Percentiles rank a stretch among this genome's conserved stretches.
These are phyloP conservation scores for Penicillium sp. DNA, from an alignment of 2,329 filamentous ascomycete species.

Conservation along the genomic window DNA sequence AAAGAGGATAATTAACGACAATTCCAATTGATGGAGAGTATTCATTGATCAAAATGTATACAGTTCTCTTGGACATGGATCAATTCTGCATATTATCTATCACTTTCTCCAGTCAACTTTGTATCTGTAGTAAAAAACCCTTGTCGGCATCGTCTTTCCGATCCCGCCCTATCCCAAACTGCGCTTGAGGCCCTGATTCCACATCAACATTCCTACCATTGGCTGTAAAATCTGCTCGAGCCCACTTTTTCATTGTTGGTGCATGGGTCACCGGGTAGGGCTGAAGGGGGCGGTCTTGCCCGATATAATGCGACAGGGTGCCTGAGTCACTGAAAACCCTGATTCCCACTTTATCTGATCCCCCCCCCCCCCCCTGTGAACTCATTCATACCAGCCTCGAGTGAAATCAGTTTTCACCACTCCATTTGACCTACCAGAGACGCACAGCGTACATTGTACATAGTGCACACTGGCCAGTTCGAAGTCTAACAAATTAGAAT, in stretches of 20 bases:
- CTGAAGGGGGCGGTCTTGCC: slow-evolving; percentile 5
- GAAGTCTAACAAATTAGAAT: not conserved
- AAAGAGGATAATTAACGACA: not conserved
- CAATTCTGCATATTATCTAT: too few relatives aligned
- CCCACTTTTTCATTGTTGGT: not conserved
- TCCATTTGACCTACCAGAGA: too few relatives aligned
- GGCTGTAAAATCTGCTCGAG: not conserved
- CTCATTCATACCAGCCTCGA: not conserved
- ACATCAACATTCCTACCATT: not conserved
- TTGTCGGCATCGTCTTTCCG: not conserved
- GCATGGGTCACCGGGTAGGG: slow-evolving; percentile 17
- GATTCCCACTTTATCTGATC: not conserved
- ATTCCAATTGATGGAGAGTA: not conserved
- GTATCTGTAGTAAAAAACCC: not conserved
- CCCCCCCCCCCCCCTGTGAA: not conserved
- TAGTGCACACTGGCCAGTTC: not conserved
- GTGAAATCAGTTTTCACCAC: too few relatives aligned
- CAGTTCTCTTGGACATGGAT: too few relatives aligned
- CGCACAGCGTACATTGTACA: too few relatives aligned
- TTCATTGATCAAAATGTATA: too few relatives aligned
- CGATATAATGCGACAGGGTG: not conserved
- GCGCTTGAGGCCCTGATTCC: not conserved
- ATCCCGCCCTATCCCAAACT: not conserved
- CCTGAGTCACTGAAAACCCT: not conserved
- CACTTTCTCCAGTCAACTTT: too few relatives aligned